A percentile compares a stretch with the other conserved stretches of the same genome.
These are phyloP conservation scores for Pneumocystis murina DNA, from an alignment of 1,139 yeast species.

Conservation along the genomic window DNA sequence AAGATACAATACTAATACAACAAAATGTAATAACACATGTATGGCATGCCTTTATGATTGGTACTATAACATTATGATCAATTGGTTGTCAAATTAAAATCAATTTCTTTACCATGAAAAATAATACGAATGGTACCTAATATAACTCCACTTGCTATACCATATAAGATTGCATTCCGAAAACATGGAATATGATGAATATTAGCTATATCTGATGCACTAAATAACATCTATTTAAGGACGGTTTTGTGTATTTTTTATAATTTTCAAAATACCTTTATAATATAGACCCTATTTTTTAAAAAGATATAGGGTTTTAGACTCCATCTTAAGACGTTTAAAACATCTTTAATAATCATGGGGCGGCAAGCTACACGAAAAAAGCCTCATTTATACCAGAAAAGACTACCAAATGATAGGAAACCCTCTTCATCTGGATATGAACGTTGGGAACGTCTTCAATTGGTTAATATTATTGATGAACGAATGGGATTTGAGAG, in stretches of 20 bases:
- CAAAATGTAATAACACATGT: background rate
- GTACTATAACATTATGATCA: background rate
- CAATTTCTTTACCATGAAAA: background rate
- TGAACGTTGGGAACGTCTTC: constrained; percentile 1
- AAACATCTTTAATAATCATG: background rate
- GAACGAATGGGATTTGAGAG: constrained; percentile 73
- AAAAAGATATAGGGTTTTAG: too few species aligned
- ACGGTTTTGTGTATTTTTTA: background rate
- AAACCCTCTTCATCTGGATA: background rate
- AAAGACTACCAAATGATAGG: background rate
- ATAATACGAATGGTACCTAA: background rate
- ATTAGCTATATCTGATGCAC: background rate
- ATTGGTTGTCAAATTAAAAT: background rate
- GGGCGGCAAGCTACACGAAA: background rate
- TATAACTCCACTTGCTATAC: background rate
- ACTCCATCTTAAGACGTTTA: too few species aligned
- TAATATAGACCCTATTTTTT: too few species aligned
- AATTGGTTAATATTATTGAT: constrained; percentile 27
- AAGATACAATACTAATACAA: background rate
- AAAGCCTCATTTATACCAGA: background rate
- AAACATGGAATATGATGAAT: background rate
- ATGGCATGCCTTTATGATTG: background rate
- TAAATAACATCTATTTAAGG: background rate
- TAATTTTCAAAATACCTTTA: background rate
- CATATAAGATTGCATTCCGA: background rate